Conservation (phyloP, 345 rosid species). For the Psidium friedrichsthalianum region DNA sequence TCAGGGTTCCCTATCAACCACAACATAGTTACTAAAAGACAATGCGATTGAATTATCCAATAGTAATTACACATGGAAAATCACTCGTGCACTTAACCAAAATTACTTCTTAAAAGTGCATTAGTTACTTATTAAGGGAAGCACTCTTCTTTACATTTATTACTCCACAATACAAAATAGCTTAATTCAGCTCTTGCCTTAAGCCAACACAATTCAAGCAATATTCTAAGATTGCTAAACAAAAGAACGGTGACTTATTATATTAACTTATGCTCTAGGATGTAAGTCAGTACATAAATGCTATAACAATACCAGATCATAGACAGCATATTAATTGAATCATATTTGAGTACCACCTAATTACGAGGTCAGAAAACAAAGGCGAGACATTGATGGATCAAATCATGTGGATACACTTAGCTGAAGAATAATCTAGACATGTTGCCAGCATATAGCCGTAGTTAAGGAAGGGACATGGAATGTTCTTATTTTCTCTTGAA, state of each 20-base stretch:
- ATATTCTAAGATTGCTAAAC: neutral
- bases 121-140: neutral
- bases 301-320: neutral
- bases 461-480: neutral
- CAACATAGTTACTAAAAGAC: neutral
- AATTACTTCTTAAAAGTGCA: neutral
- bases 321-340: neutral
- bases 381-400: neutral
- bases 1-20: constrained; percentile 44
- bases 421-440: neutral
- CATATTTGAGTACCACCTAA: neutral
- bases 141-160: neutral
- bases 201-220: neutral
- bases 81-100: neutral
- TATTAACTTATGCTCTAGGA: neutral
- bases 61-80: neutral
- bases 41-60: neutral
- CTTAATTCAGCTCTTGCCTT: neutral
- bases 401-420: neutral
- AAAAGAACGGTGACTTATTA: neutral
- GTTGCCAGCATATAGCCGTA: neutral
- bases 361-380: neutral
- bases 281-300: neutral
- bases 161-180: neutral
- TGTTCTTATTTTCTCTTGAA: neutral